Evolutionary conservation across 2,329 filamentous ascomycete genomes (phyloP), one percentile per base, ranked within the genome.

Genomic region (Coniochaeta prunicola): DNA sequence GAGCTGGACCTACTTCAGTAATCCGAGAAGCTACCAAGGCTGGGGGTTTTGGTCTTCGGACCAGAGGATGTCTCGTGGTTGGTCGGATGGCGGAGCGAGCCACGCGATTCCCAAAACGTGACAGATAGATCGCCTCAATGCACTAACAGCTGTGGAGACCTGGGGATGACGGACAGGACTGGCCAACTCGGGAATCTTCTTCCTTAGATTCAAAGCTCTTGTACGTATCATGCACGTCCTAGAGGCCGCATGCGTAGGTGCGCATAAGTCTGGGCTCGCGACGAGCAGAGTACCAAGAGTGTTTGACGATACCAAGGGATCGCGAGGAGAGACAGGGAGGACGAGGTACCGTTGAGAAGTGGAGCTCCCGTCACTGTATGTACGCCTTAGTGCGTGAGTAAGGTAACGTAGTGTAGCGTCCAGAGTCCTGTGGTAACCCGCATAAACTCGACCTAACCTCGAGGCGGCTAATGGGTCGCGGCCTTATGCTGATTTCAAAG

Each of bases 21-120:
- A 21, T 33, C 30, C 30, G 30, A 34, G n/a, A 12, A 34, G 53
- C 19, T 54, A 19, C 53, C 30, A 54, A 54, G 53, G 30, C 53
- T 54, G 24, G 53, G 53, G 53, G n/a, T n/a, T n/a, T 31, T 59
- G 24, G 42, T 53, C 58, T 60, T 63, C 65, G 65, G 65, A 63
- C 65, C 60, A 67, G 65, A 64, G 65, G 65, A 67, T 66, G 64
- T 59, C 36, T 33, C 62, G 59, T 63, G 60, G 60, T 64, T 62
- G 62, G 62, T 40, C 30, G 48, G 36, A 45, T 33, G 24, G 45
- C 31, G 48, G 48, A 42, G 17, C 48, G 30, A 54, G 30, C 34
- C 57, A 58, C 57, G 57, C 57, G 42, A 53, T 53, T 58, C 57
- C 48, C 30, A 38, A 53, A 55, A 36, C 53, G 53, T 33, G 53